Evolutionary conservation across 2,329 filamentous ascomycete species (phyloP).

Genomic region (Aciculosporium take): DNA sequence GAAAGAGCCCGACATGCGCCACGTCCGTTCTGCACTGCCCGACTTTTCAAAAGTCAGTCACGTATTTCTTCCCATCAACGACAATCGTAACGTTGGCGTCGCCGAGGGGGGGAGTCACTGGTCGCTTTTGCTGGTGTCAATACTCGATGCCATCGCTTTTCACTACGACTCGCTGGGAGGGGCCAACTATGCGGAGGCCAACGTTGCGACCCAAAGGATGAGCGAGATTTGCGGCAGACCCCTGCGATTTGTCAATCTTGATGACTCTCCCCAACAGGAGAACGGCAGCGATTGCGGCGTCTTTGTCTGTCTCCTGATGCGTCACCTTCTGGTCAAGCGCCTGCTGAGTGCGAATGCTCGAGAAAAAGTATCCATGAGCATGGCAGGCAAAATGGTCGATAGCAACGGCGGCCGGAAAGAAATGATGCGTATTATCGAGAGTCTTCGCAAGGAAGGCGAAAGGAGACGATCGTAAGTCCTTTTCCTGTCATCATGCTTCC

Average conservation of each 20-base stretch:
- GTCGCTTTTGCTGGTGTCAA: slow-evolving; percentile 80
- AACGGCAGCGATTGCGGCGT: slow-evolving; percentile 92
- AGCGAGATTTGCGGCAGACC: slow-evolving; percentile 49
- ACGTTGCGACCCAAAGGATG: slow-evolving; percentile 54
- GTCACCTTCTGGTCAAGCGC: slow-evolving; percentile 75
- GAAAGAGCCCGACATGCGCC: slow-evolving; percentile 47
- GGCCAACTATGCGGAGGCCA: slow-evolving; percentile 62
- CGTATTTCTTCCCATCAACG: slow-evolving; percentile 91
- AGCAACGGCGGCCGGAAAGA: slow-evolving; percentile 70
- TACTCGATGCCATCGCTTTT: slow-evolving; percentile 82
- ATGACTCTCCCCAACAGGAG: slow-evolving; percentile 79
- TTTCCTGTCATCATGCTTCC: neutral
- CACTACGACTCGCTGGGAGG: slow-evolving; percentile 85
- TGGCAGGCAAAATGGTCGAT: slow-evolving; percentile 73
- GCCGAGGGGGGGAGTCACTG: slow-evolving; percentile 91
- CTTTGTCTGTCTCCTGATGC: slow-evolving; percentile 91
- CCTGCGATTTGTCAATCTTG: slow-evolving; percentile 64
- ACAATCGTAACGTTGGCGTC: slow-evolving; percentile 58
- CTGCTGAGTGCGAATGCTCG: slow-evolving; percentile 65
- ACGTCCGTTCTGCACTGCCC: slow-evolving; percentile 55
- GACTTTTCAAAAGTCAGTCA: slow-evolving; percentile 72
- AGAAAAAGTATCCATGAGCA: slow-evolving; percentile 88
- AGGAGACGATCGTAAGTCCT: slow-evolving; percentile 60
- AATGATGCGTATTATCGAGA: slow-evolving; percentile 82
- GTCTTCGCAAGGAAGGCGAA: slow-evolving; percentile 74